A percentile compares a stretch with the other conserved stretches of the same genome.
Conservation (phyloP, 2,329 filamentous ascomycete genomes). For the Ascochyta lentis region DNA sequence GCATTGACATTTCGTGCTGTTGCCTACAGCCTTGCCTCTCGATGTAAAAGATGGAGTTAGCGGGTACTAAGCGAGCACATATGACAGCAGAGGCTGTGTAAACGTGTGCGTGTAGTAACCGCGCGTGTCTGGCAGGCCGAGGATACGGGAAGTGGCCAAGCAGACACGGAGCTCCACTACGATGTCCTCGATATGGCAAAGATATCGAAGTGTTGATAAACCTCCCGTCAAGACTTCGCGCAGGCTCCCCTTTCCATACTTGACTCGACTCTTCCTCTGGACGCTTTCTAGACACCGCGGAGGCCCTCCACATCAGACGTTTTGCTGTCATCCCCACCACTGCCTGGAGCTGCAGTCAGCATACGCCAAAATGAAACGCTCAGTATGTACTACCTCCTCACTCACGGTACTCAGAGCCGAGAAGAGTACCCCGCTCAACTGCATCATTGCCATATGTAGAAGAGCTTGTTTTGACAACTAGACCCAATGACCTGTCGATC, state of each 20-base stretch:
- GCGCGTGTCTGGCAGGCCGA: too few species aligned
- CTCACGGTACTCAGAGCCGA: too few species aligned
- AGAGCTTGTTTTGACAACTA: background rate
- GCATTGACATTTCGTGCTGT: background rate
- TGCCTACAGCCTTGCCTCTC: background rate
- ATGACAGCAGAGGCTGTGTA: background rate
- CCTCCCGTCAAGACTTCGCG: background rate
- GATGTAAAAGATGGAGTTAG: background rate
- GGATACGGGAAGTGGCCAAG: too few species aligned
- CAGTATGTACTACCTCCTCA: too few species aligned
- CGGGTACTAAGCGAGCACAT: background rate
- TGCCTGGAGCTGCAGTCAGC: conserved; percentile 11
- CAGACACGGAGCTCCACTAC: too few species aligned
- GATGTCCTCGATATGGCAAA: too few species aligned
- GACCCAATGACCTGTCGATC: conserved; percentile 4
- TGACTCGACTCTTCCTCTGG: background rate
- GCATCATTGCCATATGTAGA: background rate
- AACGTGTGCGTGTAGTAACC: too few species aligned
- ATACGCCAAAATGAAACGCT: background rate
- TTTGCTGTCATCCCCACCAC: background rate
- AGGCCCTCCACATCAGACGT: background rate
- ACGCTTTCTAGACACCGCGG: background rate
- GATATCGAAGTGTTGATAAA: too few species aligned
- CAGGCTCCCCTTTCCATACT: background rate
- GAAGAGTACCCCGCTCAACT: background rate